Conservation (phyloP, 225 moss, liverwort and hornwort species). For the Antitrichia curtipendula region DNA sequence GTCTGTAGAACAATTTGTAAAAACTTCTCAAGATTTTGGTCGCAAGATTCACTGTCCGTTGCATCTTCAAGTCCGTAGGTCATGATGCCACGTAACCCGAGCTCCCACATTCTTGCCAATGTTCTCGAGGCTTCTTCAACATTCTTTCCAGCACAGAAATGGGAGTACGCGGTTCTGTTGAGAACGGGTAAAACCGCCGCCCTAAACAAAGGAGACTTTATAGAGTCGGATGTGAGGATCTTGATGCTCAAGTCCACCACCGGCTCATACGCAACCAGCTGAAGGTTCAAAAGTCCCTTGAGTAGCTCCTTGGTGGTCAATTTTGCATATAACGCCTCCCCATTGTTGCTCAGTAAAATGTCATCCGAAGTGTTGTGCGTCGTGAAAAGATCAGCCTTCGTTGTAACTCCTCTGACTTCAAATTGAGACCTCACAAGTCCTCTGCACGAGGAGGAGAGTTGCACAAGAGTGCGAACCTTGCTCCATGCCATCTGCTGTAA, state of each 20-base stretch:
- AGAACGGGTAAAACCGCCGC: slow-evolving; percentile 45
- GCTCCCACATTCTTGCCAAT: slow-evolving; percentile 70
- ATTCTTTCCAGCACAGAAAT: slow-evolving; percentile 81
- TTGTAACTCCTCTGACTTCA: slow-evolving; percentile 15
- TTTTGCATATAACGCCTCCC: slow-evolving; percentile 37
- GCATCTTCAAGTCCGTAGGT: slow-evolving; percentile 89
- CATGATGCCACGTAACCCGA: slow-evolving; percentile 64
- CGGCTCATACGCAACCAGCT: slow-evolving; percentile 71
- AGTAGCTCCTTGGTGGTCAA: slow-evolving; percentile 70
- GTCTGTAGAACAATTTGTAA: slow-evolving; percentile 50
- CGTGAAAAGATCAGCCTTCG: slow-evolving; percentile 20
- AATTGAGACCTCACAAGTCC: not conserved
- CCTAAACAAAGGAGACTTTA: slow-evolving; percentile 28
- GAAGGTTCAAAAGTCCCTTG: slow-evolving; percentile 42
- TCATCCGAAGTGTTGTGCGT: not conserved
- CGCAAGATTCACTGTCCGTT: slow-evolving; percentile 50
- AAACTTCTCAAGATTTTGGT: slow-evolving; percentile 53
- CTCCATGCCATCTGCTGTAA: slow-evolving; percentile 25
- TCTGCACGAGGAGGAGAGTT: not conserved
- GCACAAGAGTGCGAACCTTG: not conserved
- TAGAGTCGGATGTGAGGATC: slow-evolving; percentile 37
- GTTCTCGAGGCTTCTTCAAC: slow-evolving; percentile 51
- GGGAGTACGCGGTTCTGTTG: slow-evolving; percentile 65
- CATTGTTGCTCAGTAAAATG: slow-evolving; percentile 34
- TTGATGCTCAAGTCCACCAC: slow-evolving; percentile 62